Percentiles rank a stretch among this genome's conserved stretches.
phyloP scores from a whole-genome alignment of 2,329 filamentous ascomycete species.

The Curvularia lunata region DNA sequence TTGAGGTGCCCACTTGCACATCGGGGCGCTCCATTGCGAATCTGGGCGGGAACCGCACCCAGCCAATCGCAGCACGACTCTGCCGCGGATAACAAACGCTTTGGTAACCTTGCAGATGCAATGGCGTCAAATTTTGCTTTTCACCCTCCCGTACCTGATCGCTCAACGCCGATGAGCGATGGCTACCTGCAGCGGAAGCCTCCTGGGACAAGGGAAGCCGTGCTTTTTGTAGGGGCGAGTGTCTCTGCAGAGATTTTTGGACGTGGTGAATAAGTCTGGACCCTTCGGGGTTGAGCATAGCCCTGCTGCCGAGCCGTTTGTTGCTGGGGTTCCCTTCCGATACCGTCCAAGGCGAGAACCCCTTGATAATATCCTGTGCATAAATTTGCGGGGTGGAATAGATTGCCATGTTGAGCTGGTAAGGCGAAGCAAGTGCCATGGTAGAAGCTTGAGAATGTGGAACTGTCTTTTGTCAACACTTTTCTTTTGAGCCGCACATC shows the following conservation, averaged over 20 bases:
- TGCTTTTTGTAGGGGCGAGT: conserved; percentile 4
- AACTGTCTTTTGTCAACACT: neutral
- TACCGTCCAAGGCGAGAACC: neutral
- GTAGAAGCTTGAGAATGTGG: neutral
- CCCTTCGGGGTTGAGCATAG: neutral
- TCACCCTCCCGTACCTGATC: conserved; percentile 25
- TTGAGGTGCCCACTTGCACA: conserved; percentile 7
- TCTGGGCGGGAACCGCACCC: neutral
- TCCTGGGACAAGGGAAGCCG: conserved; percentile 9
- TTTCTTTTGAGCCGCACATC: neutral
- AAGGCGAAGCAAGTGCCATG: neutral
- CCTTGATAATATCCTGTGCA: neutral
- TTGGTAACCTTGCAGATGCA: conserved; percentile 19
- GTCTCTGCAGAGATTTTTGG: conserved; percentile 21
- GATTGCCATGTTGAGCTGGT: neutral
- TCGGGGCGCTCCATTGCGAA: conserved; percentile 2
- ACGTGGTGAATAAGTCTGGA: neutral
- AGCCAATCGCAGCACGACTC: conserved; percentile 31
- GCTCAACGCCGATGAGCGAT: conserved; percentile 29
- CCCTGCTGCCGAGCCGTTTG: neutral
- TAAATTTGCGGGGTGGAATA: neutral
- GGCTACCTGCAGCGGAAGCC: conserved; percentile 4
- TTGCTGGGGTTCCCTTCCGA: neutral
- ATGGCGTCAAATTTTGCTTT: conserved; percentile 24
- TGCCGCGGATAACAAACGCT: conserved; percentile 31